Percentiles rank a stretch among this genome's conserved stretches.
These are phyloP conservation scores for Trichophyton mentagrophytes DNA, from an alignment of 2,329 filamentous ascomycete genomes.

Conservation along the genomic window DNA sequence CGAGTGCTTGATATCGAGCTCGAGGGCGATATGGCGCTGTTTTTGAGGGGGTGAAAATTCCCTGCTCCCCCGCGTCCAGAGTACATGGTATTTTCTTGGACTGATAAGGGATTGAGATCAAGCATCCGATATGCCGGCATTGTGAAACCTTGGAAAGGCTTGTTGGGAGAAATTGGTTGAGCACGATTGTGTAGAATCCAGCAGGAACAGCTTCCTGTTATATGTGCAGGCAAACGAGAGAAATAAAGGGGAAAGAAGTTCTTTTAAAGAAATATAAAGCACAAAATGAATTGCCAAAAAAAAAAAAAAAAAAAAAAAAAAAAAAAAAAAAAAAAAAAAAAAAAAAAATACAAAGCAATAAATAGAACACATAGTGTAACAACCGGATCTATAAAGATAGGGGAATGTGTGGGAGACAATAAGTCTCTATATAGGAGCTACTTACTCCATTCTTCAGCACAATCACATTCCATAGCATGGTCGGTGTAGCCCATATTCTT, in stretches of 20 bases:
- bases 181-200: background rate
- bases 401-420: conserved; percentile 6
- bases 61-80: conserved; percentile 40
- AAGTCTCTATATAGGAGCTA: conserved; percentile 18
- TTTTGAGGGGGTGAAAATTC: conserved; percentile 43
- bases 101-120: conserved; percentile 32
- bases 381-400: background rate
- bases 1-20: conserved; percentile 35
- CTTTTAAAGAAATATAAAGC: background rate
- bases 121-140: conserved; percentile 1
- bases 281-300: background rate
- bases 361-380: no score
- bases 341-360: background rate
- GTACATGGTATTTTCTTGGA: conserved; percentile 44
- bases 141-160: background rate
- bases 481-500: conserved; percentile 86
- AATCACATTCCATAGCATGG: conserved; percentile 90
- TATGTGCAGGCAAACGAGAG: background rate
- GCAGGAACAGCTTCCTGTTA: background rate
- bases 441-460: conserved; percentile 89
- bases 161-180: background rate
- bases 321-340: background rate
- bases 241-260: background rate
- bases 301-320: background rate
- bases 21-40: background rate